Conservation (phyloP, 2,329 filamentous ascomycete genomes). For the Aspergillus proliferans region DNA sequence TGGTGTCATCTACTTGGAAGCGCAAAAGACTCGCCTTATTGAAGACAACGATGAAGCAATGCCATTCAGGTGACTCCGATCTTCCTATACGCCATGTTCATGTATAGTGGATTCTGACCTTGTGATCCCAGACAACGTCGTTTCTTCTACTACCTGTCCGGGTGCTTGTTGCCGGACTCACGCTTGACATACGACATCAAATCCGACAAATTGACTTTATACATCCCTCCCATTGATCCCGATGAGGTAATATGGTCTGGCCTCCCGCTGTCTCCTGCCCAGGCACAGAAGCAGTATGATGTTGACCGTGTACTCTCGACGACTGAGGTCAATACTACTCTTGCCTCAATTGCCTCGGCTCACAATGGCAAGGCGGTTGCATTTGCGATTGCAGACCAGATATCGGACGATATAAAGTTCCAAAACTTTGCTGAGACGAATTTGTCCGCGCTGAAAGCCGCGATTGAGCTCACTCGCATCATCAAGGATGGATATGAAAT, state of each 20-base stretch:
- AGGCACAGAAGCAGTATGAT: constrained; percentile 72
- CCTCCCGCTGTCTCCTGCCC: constrained; percentile 67
- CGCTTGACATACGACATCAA: constrained; percentile 75
- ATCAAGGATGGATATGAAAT: constrained; percentile 85
- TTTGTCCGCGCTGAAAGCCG: constrained; percentile 53
- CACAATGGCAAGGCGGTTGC: constrained; percentile 47
- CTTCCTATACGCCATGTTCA: background rate
- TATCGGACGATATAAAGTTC: constrained; percentile 67
- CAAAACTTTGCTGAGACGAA: constrained; percentile 63
- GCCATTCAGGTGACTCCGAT: constrained; percentile 61
- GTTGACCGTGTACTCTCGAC: constrained; percentile 71
- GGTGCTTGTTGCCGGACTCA: constrained; percentile 74
- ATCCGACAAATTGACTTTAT: constrained; percentile 69
- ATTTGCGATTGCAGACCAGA: constrained; percentile 72
- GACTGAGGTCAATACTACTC: constrained; percentile 67
- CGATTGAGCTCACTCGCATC: constrained; percentile 74
- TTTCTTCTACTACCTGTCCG: constrained; percentile 91
- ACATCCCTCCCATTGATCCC: constrained; percentile 82
- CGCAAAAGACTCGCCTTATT: constrained; percentile 69
- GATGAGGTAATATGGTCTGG: constrained; percentile 91
- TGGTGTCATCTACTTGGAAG: constrained; percentile 83
- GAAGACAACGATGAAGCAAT: constrained; percentile 84
- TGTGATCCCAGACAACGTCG: constrained; percentile 64
- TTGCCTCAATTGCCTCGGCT: constrained; percentile 45
- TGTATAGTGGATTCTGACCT: background rate